Base-by-base conservation (phyloP, 441 rosid genomes). In the Metrosideros polymorpha region DNA sequence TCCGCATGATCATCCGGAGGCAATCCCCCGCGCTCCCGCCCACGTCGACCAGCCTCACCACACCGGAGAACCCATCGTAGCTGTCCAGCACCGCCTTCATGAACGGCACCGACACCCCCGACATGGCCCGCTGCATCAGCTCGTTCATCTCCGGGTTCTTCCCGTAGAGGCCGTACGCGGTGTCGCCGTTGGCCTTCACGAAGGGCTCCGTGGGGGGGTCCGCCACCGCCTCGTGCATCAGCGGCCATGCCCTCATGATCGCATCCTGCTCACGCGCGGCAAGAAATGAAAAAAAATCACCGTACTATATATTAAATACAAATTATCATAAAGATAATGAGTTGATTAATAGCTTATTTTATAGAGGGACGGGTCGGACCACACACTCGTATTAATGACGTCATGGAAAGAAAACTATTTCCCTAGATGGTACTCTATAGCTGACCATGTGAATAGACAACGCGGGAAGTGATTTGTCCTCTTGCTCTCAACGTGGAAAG, bases 21-120 rank as follows among this genome's bases (percentile, higher is more conserved):
- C 95, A 93, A 88, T 93, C 97, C 24, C 97, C 97, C 25, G 92
- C 93, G 19, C 97, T 94, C 18, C 97, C 97, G 61, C 95, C 97
- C 45, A 94, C 95, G 75, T 94, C 97, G 18, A 94, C 95, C 82
- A 94, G 85, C 53, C 51, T 89, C 52, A 85, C 85, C 51, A 91
- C 92, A 0, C 90, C 92, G 53, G 89, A 71, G 82, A 94, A 94
- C 49, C 95, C 95, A 82, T 91, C 91, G 66, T 93, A 94, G 59
- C 92, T 89, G 22, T 91, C 87, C 91, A 94, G 82, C 10, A 93
- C 87, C 10, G 92, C 92, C 87, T 83, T 94, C 92, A 94, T 94
- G 93, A 94, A 91, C 85, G 97, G 97, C 18, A 93, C 97, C 0
- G 97, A 94, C 79, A 93, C 92, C 2, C 95, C 97, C 7, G 97